A percentile compares a stretch with the other conserved stretches of the same genome.
Conservation (phyloP, 2,329 filamentous ascomycete species). For the Fusarium xylarioides region DNA sequence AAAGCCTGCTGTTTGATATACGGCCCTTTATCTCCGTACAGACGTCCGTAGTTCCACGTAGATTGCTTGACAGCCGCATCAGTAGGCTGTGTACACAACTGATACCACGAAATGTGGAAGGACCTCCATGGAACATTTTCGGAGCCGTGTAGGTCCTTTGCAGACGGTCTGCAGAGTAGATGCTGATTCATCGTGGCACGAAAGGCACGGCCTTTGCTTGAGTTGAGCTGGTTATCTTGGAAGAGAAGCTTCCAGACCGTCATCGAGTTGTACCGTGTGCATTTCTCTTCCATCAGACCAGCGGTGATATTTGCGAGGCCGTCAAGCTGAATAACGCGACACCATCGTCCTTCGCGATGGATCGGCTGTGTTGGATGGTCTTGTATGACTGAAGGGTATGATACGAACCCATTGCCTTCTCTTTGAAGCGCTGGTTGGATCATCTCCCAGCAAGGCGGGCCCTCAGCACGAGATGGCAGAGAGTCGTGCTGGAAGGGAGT, state of each 20-base stretch:
- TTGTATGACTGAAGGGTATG: not conserved
- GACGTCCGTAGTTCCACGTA: not conserved
- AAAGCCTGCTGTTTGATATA: not conserved
- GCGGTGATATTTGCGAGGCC: not conserved
- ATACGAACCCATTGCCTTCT: not conserved
- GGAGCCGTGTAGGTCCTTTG: not conserved
- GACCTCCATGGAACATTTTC: not conserved
- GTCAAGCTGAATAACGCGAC: not conserved
- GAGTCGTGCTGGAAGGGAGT: not conserved
- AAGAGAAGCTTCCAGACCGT: not conserved
- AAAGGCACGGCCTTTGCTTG: not conserved
- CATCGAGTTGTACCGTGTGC: not conserved
- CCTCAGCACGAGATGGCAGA: too few species aligned
- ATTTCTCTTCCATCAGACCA: not conserved
- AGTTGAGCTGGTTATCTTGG: not conserved
- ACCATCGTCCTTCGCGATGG: not conserved
- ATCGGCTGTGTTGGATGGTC: not conserved
- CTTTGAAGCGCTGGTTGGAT: not conserved
- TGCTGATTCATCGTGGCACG: not conserved
- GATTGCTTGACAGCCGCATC: not conserved
- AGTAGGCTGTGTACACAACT: not conserved
- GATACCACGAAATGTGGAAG: slow-evolving; percentile 3
- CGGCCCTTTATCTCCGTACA: not conserved
- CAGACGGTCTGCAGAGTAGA: not conserved
- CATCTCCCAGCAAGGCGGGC: not conserved